phyloP scores from a whole-genome alignment of 2,329 filamentous ascomycete genomes.

The Zasmidium citrigriseum region DNA sequence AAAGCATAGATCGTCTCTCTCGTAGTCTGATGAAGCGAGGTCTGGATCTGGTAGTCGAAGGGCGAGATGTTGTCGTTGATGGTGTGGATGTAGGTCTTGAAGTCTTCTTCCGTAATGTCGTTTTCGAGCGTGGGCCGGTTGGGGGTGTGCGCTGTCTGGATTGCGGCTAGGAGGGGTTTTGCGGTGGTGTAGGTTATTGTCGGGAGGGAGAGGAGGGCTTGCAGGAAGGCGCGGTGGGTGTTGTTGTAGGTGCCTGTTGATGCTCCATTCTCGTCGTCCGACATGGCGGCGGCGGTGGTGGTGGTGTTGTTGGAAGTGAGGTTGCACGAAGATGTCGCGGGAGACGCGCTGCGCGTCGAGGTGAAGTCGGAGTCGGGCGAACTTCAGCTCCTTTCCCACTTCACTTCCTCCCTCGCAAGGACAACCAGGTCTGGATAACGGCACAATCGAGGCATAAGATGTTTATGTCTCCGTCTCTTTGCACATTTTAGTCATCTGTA shows the following conservation, averaged over 20 bases:
- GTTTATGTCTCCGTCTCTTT: too few species aligned
- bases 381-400: background rate
- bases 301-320: background rate
- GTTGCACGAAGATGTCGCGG: background rate
- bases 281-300: slow-evolving; percentile 13
- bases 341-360: background rate
- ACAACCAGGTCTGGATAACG: too few species aligned
- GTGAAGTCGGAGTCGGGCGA: background rate
- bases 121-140: slow-evolving; percentile 53
- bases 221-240: slow-evolving; percentile 83
- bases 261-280: slow-evolving; percentile 13
- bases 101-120: slow-evolving; percentile 67
- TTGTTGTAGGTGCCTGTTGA: slow-evolving; percentile 56
- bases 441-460: too few species aligned
- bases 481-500: too few species aligned
- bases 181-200: slow-evolving; percentile 75
- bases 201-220: slow-evolving; percentile 79
- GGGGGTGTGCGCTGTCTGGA: slow-evolving; percentile 62
- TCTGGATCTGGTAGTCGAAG: slow-evolving; percentile 87
- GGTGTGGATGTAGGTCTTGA: slow-evolving; percentile 68
- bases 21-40: slow-evolving; percentile 67
- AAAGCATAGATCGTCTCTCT: slow-evolving; percentile 71
- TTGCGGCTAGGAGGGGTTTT: slow-evolving; percentile 72
- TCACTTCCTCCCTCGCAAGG: too few species aligned
- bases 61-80: slow-evolving; percentile 72